Base-by-base conservation (phyloP, 2,329 filamentous ascomycete species). In the Parasarocladium wereldwijsianum region DNA sequence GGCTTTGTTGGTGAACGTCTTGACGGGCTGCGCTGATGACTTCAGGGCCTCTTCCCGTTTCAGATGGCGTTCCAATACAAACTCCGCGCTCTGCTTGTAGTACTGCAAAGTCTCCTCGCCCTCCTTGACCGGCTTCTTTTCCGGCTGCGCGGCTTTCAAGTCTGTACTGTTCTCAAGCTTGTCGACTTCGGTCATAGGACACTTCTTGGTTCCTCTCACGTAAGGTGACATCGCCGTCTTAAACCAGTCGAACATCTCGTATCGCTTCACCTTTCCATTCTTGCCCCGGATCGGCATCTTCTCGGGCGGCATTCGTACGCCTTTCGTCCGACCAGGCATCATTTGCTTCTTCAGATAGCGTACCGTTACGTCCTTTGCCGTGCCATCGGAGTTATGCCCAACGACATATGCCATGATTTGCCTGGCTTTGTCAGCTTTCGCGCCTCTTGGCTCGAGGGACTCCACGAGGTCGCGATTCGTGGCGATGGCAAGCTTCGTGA, bases 351-450 rank as follows among this genome's bases (percentile, higher is more conserved):
- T 86, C 6, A 98, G 58, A 49, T 98, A 98, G 17, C 90, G 71
- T 8, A 90, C 76, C 0, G 90, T 98, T 11, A 98, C 80, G 47
- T 98, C 90, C 49, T 96, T 96, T 9, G 84, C 86, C 0, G 84
- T 86, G 3, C 82, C 83, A 46, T 96, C 86, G 3, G 70, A 55
- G 1, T 81, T 83, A 51, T 81, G 83, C 0, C 79, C 86, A 13
- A 96, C 62, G 3, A 93, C 69, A 44, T 98, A 98, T 26, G 82
- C 81, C 44, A 93, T 84, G 9, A 93, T 72, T 50, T 96, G 87
- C 41, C 83, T 87, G 0, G 79, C 73, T 43, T 79, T 84, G 19
- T 93, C 84, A 1, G 86, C 84, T 46, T 80, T 83, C 20, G 64
- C 68, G 5, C 87, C 86, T 10, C 84, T 75, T 10, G 86, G 82